A percentile compares a stretch with the other conserved stretches of the same genome.
Conservation (phyloP, 768 basidiomycete genomes). For the Boletus pseudo-olivaceus region DNA sequence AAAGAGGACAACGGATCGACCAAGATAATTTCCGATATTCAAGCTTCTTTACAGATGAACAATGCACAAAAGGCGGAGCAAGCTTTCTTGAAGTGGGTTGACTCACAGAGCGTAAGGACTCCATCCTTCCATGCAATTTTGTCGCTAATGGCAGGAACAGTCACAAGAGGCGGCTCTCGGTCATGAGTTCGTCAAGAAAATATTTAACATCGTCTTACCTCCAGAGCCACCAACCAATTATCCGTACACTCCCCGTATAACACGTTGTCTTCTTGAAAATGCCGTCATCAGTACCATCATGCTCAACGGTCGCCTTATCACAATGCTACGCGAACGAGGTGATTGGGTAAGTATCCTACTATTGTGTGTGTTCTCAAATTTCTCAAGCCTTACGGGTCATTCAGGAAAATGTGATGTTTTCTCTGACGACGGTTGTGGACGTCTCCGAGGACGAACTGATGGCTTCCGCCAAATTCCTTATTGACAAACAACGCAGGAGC, state of each 20-base stretch:
- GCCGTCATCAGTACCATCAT: constrained; percentile 57
- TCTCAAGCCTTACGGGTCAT: neutral
- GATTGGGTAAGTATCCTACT: constrained; percentile 59
- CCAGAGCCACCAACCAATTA: constrained; percentile 34
- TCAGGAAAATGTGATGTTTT: constrained; percentile 42
- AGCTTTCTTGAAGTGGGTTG: constrained; percentile 61
- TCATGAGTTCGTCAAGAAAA: constrained; percentile 57
- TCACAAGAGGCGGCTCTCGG: constrained; percentile 22
- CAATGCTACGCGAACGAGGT: constrained; percentile 45
- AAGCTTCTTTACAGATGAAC: constrained; percentile 39
- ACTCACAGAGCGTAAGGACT: constrained; percentile 30
- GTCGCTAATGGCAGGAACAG: constrained; percentile 11
- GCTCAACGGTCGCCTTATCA: constrained; percentile 58
- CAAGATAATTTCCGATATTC: constrained; percentile 39
- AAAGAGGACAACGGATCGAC: constrained; percentile 19
- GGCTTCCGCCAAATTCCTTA: constrained; percentile 44
- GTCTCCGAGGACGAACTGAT: constrained; percentile 65
- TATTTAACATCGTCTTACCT: constrained; percentile 51
- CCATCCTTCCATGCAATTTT: neutral
- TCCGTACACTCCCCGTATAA: constrained; percentile 54
- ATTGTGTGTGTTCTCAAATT: too few relatives aligned
- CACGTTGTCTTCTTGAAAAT: constrained; percentile 55
- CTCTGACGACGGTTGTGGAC: constrained; percentile 56
- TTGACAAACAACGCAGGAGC: constrained; percentile 34
- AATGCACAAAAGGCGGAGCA: constrained; percentile 51